A percentile compares a stretch with the other conserved stretches of the same genome.
Evolutionary conservation across 179 eudicot species (phyloP).

Genomic region (Beta corolliflora): DNA sequence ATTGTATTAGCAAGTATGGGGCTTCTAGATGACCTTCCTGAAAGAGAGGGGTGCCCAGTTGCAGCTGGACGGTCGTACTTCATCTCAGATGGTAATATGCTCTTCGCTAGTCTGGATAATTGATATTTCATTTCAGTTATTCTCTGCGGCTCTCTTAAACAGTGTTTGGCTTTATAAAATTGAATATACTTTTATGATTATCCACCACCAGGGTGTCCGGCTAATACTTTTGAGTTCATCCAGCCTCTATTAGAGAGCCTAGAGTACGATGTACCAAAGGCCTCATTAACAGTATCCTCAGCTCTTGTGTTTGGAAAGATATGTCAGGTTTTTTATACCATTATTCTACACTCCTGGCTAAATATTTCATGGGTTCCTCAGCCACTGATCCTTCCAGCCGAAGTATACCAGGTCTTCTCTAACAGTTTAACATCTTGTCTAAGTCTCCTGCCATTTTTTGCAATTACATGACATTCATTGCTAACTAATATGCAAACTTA

Average conservation of each 20-base stretch:
- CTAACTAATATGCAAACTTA: neutral
- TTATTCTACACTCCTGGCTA: slow-evolving; percentile 73
- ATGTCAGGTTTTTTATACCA: slow-evolving; percentile 55
- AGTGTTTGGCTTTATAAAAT: neutral
- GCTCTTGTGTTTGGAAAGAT: slow-evolving; percentile 66
- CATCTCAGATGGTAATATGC: slow-evolving; percentile 78
- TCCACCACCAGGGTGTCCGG: slow-evolving; percentile 66
- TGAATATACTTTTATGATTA: neutral
- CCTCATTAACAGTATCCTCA: slow-evolving; percentile 54
- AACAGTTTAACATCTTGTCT: neutral
- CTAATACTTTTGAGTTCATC: slow-evolving; percentile 75
- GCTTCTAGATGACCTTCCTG: slow-evolving; percentile 80
- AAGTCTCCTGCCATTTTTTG: neutral
- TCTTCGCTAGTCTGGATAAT: neutral
- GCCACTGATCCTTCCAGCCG: slow-evolving; percentile 90
- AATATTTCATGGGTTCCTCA: slow-evolving; percentile 78
- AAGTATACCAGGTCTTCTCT: slow-evolving; percentile 69
- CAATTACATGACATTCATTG: neutral
- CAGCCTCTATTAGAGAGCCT: slow-evolving; percentile 67
- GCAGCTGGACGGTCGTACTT: slow-evolving; percentile 95
- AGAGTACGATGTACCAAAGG: slow-evolving; percentile 67
- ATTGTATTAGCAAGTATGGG: slow-evolving; percentile 89
- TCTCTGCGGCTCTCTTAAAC: neutral
- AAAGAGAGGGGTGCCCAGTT: slow-evolving; percentile 51
- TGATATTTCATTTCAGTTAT: neutral